Percentiles rank a stretch among this genome's conserved stretches.
Conservation (phyloP, 441 rosid genomes). For the Sinapis alba region DNA sequence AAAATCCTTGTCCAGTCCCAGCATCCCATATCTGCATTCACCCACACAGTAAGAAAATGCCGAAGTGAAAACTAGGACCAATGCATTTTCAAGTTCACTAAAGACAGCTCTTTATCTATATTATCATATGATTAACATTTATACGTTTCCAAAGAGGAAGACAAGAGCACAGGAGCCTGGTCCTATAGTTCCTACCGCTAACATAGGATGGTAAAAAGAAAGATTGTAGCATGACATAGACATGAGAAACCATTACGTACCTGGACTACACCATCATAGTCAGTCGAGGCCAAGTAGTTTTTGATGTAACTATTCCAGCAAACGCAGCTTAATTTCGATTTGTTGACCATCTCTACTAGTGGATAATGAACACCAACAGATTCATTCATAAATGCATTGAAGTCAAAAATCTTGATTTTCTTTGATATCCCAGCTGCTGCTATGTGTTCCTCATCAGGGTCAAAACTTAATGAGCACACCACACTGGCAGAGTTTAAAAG, state of each 20-base stretch:
- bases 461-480: slow-evolving; percentile 75
- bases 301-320: slow-evolving; percentile 85
- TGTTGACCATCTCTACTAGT: slow-evolving; percentile 76
- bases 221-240: slow-evolving; percentile 15
- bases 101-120: neutral
- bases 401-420: slow-evolving; percentile 80
- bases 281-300: slow-evolving; percentile 86
- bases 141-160: neutral
- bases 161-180: neutral
- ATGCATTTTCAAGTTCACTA: slow-evolving; percentile 8
- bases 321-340: slow-evolving; percentile 72
- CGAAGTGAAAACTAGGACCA: slow-evolving; percentile 25
- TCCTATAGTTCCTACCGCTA: neutral
- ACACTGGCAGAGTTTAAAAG: slow-evolving; percentile 70
- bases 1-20: slow-evolving; percentile 72
- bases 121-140: neutral
- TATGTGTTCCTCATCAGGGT: slow-evolving; percentile 78
- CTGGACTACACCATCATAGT: slow-evolving; percentile 81
- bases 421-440: slow-evolving; percentile 90
- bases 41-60: slow-evolving; percentile 34
- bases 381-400: slow-evolving; percentile 62
- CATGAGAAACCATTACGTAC: slow-evolving; percentile 38
- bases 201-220: neutral
- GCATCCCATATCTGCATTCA: slow-evolving; percentile 82
- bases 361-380: slow-evolving; percentile 78